Base-by-base conservation (phyloP, 192 early-diverging fungal species). In the Coemansia sp. region DNA sequence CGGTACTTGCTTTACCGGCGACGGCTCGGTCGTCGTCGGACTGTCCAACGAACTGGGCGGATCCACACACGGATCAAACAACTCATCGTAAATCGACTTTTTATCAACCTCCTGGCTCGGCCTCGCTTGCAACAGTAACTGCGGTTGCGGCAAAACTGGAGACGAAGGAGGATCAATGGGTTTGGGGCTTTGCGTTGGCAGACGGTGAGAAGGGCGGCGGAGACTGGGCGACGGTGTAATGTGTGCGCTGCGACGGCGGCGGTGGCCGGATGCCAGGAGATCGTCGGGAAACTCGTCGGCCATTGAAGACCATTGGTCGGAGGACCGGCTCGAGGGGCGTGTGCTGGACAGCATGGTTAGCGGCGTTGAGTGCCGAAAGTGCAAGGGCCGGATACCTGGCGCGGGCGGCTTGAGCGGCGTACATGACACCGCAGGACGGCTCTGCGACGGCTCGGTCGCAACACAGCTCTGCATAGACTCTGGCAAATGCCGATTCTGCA, bases 11-110 rank as follows among this genome's bases (percentile, higher is more conserved):
- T 29, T n/a, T 19, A n/a, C 38, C 12, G 49, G n/a, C 22, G 47
- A 56, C 17, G 54, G 23, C 9, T 23, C 54, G 1, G 54, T 15
- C 8, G 55, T 37, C 21, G n/a, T n/a, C 32, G 55, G 55, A 32
- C 55, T 58, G 12, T 38, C 39, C 25, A 22, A 17, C 37, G 69
- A 53, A 51, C 49, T 47, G 45, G 55, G 56, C 19, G 64, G 56
- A 49, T 66, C 56, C 2, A 59, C 48, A 5, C 4, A 17, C 14
- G 64, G 64, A 24, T 66, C 41, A 22, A 66, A 66, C 57, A 66
- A 15, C 22, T 49, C 62, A 3, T 52, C 53, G 41, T 45, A 45
- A 8, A 35, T 35, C 32, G 32, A 35, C 32, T 35, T 35, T 35
- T 35, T 35, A 22, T 58, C 67, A 15, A 38, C 54, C 29, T 35